Base-by-base conservation (phyloP, 2,329 filamentous ascomycete genomes). In the Penicillium sp. region DNA sequence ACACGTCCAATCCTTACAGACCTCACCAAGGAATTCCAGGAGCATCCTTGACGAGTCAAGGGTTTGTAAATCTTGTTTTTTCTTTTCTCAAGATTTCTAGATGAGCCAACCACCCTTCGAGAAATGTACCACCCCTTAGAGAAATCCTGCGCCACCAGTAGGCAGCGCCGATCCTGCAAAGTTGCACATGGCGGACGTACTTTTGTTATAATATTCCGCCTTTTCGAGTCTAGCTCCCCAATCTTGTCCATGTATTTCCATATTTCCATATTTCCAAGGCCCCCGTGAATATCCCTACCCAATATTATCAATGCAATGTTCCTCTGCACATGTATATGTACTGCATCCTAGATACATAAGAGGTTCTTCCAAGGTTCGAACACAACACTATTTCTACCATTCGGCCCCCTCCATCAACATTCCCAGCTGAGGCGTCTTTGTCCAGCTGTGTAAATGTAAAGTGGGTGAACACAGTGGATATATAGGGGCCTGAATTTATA, bases 101-200 rank as follows among this genome's bases (percentile, higher is more conserved):
- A 51, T 63, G 59, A 63, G 55, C 62, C 59, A 62, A 63, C 23
- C 31, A 20, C 53, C 55, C 47, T 60, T 58, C 51, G 51, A 62
- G 57, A 58, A 54, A 47, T 33, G 40, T 45, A 35, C 55, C 33
- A 35, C 35, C 55, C 60, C 52, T 54, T 55, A 40, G 31, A 59
- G 43, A 23, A 49, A 57, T 54, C 52, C 61, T 65, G 60, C 60
- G 59, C 58, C 55, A 60, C 60, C 53, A 33, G 42, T 29, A 62
- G 53, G 60, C 57, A 58, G 48, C 47, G 60, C 54, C 58, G 63
- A 65, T 65, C 63, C 33, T 55, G 50, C 49, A 63, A 55, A 50
- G 63, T 64, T 52, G 58, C 61, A 65, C 61, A 65, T 65, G 62
- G 62, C 54, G 44, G 18, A 37, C 27, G 41, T 46, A 57, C 51